A percentile compares a stretch with the other conserved stretches of the same genome.
These are phyloP conservation scores for Trametes gibbosa DNA, from an alignment of 768 basidiomycete genomes.

Conservation along the genomic window DNA sequence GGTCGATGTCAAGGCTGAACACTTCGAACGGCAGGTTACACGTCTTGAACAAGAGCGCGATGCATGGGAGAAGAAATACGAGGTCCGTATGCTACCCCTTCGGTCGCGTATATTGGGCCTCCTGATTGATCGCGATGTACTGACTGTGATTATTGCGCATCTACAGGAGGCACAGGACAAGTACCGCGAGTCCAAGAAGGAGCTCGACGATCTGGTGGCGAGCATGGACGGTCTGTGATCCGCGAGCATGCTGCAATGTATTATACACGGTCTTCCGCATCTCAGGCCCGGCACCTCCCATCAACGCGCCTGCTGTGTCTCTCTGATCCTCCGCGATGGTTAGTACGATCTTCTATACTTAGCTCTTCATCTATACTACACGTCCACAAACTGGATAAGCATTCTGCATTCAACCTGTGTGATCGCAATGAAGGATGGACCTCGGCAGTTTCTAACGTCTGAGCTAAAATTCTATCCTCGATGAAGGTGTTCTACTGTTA, in stretches of 20 bases:
- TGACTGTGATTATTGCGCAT: slow-evolving; percentile 4
- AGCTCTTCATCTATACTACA: slow-evolving; percentile 7
- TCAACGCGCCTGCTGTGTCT: background rate
- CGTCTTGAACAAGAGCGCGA: slow-evolving; percentile 91
- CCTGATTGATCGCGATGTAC: background rate
- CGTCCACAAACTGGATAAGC: slow-evolving; percentile 10
- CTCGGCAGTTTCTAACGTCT: too few species aligned
- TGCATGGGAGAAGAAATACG: slow-evolving; percentile 90
- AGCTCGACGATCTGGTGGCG: slow-evolving; percentile 79
- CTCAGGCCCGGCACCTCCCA: background rate
- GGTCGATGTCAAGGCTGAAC: slow-evolving; percentile 98
- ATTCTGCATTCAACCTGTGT: slow-evolving; percentile 12
- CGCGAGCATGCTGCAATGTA: slow-evolving; percentile 7
- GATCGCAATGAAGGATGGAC: slow-evolving; percentile 4
- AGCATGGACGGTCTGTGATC: slow-evolving; percentile 57
- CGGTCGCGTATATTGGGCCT: background rate
- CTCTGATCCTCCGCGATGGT: slow-evolving; percentile 11
- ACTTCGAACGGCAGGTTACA: slow-evolving; percentile 90
- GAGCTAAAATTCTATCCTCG: too few species aligned
- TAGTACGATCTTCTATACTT: slow-evolving; percentile 11
- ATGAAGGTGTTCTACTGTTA: background rate
- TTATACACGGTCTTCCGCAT: slow-evolving; percentile 5
- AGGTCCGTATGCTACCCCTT: slow-evolving; percentile 50
- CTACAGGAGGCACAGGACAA: slow-evolving; percentile 68
- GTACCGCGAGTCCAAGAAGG: slow-evolving; percentile 69